A percentile compares a stretch with the other conserved stretches of the same genome.
Evolutionary conservation across 208 protist species (phyloP).

Genomic region (Porcisia hertigi): DNA sequence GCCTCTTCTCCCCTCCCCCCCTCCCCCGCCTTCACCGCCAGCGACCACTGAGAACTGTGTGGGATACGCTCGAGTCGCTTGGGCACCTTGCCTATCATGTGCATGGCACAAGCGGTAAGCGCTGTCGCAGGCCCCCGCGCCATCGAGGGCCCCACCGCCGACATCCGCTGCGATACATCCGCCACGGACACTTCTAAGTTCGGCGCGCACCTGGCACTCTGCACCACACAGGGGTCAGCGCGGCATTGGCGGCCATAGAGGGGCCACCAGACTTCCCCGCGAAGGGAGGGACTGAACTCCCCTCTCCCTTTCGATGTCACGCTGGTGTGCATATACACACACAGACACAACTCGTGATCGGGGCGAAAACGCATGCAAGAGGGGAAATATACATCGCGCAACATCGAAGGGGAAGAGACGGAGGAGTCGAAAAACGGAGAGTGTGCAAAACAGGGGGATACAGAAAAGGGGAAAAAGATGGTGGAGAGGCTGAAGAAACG

Average conservation of each 20-base stretch:
- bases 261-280: background rate
- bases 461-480: background rate
- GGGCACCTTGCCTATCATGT: background rate
- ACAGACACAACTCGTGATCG: background rate
- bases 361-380: background rate
- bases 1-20: background rate
- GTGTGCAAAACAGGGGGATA: background rate
- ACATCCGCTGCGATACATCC: background rate
- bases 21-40: background rate
- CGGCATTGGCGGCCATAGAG: background rate
- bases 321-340: background rate
- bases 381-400: background rate
- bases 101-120: background rate
- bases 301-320: background rate
- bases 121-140: background rate
- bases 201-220: background rate
- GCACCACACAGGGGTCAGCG: background rate
- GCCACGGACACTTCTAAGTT: background rate
- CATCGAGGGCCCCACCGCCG: background rate
- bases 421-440: background rate
- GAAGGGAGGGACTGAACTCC: background rate
- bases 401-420: background rate
- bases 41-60: background rate
- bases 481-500: background rate
- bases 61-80: background rate